These are phyloP conservation scores for Geranomyces variabilis DNA, from an alignment of 192 early-diverging fungal genomes.

Conservation along the genomic window DNA sequence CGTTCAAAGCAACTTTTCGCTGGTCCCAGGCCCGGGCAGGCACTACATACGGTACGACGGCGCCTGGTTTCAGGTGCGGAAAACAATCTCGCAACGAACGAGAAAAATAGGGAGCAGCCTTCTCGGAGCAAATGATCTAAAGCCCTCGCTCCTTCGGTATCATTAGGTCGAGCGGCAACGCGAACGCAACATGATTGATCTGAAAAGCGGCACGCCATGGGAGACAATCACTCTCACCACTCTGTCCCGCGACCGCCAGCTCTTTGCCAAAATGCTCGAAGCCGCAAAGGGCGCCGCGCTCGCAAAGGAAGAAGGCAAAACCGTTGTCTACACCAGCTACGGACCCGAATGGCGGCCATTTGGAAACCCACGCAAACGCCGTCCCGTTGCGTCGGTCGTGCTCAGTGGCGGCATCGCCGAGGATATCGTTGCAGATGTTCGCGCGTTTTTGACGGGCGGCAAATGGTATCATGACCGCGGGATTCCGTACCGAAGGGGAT, in stretches of 20 bases:
- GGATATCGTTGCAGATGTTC: slow-evolving; percentile 47
- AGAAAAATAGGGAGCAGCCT: too few species aligned
- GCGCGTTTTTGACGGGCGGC: slow-evolving; percentile 45
- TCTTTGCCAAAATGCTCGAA: slow-evolving; percentile 76
- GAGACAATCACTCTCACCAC: slow-evolving; percentile 95
- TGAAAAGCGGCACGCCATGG: slow-evolving; percentile 89
- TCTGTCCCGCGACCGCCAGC: slow-evolving; percentile 73
- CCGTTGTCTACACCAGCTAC: slow-evolving; percentile 92
- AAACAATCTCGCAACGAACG: not conserved
- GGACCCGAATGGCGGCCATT: slow-evolving; percentile 97
- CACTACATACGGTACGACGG: slow-evolving; percentile 82
- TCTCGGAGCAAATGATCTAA: too few species aligned
- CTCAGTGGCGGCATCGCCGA: slow-evolving; percentile 42
- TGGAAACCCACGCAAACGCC: slow-evolving; percentile 84
- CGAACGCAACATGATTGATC: slow-evolving; percentile 86
- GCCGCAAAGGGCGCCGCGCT: slow-evolving; percentile 84
- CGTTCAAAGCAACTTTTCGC: slow-evolving; percentile 75
- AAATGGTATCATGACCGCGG: slow-evolving; percentile 61
- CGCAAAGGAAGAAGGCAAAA: slow-evolving; percentile 90
- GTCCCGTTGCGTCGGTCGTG: slow-evolving; percentile 56
- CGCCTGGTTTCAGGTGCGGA: slow-evolving; percentile 75
- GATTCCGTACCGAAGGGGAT: slow-evolving; percentile 70
- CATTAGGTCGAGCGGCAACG: slow-evolving; percentile 73
- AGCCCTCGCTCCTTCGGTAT: not conserved
- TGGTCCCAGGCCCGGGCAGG: slow-evolving; percentile 91